Percentiles rank a stretch among this genome's conserved stretches.
These are phyloP conservation scores for Lodderomyces elongisporus DNA, from an alignment of 1,139 yeast genomes.

Conservation along the genomic window DNA sequence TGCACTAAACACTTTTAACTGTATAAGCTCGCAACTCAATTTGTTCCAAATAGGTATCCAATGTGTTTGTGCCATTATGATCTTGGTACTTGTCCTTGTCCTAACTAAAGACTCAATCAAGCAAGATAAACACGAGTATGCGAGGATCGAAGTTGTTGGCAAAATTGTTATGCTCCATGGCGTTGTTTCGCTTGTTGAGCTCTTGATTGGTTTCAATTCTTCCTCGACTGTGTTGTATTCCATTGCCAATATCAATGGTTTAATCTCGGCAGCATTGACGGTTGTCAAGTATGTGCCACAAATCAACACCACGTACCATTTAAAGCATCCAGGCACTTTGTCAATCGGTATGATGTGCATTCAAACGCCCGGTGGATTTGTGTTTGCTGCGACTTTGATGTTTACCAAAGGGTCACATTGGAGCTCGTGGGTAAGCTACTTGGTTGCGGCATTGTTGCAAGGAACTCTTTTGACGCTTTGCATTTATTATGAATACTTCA, in stretches of 20 bases:
- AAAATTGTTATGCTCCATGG: slow-evolving; percentile 33
- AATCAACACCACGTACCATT: slow-evolving; percentile 58
- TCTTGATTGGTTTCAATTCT: slow-evolving; percentile 25
- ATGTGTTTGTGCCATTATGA: slow-evolving; percentile 57
- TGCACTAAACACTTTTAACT: slow-evolving; percentile 47
- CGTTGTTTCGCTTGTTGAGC: slow-evolving; percentile 29
- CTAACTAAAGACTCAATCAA: slow-evolving; percentile 42
- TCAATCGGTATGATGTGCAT: slow-evolving; percentile 79
- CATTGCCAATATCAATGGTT: slow-evolving; percentile 60
- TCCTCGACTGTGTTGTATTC: slow-evolving; percentile 17
- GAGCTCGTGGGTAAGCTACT: slow-evolving; percentile 83
- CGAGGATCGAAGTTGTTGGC: slow-evolving; percentile 39
- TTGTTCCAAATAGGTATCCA: slow-evolving; percentile 68
- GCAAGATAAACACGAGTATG: slow-evolving; percentile 44
- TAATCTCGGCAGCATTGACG: slow-evolving; percentile 58
- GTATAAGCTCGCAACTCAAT: slow-evolving; percentile 66
- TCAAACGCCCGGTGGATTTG: slow-evolving; percentile 86
- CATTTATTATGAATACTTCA: slow-evolving; percentile 25
- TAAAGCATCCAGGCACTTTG: slow-evolving; percentile 77
- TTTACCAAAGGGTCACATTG: slow-evolving; percentile 73
- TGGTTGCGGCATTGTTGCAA: slow-evolving; percentile 69
- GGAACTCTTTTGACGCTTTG: slow-evolving; percentile 13
- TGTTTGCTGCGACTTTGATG: slow-evolving; percentile 69
- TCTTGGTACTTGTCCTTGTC: slow-evolving; percentile 50
- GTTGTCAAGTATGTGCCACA: slow-evolving; percentile 79